Evolutionary conservation across 495 filamentous ascomycete genomes (phyloP), one percentile per base, ranked within the genome.

Genomic region (Penicilliopsis zonata): DNA sequence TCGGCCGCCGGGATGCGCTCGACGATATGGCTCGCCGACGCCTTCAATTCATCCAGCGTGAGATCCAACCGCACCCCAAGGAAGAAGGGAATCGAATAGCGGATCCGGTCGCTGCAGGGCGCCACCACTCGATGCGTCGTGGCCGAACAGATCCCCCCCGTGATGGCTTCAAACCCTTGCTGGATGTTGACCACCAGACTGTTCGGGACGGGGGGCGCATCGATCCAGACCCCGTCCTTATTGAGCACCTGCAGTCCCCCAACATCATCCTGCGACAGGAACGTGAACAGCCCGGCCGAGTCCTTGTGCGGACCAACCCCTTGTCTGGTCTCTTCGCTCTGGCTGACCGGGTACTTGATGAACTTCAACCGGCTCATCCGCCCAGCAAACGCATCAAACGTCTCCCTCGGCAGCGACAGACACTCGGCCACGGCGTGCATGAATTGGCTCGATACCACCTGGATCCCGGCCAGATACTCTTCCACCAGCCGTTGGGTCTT

Each of bases 281-380:
- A 59, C 0, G 64, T 69, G 40, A 68, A 63, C 18, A 42, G 80
- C 70, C 17, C 93, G 69, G 22, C 84, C 69, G 40, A 78, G 52
- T 94, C 87, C 55, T 94, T 96, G 53, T 96, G 87, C 6, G 87
- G 86, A 0, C 87, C 85, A 0, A 93, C 85, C 13, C 85, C 85
- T 50, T 74, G 46, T 8, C 61, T 47, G n/a, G 81, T 74, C 1
- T 81, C 78, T 4, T 9, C 5, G 5, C 10, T 3, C 7, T 47
- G 35, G 1, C 72, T 57, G 46, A 79, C 78, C 0, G 85, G 84
- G 43, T 94, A 94, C 53, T 90, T 92, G 41, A 95, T 74, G 35
- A 94, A 82, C 50, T 96, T 96, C 23, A 94, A 61, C 46, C 90
- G 88, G 59, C 93, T 84, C 65, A 93, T 80, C 3, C 62, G 53